Evolutionary conservation across 345 rosid genomes (phyloP).

Genomic region (Clausena lansium): DNA sequence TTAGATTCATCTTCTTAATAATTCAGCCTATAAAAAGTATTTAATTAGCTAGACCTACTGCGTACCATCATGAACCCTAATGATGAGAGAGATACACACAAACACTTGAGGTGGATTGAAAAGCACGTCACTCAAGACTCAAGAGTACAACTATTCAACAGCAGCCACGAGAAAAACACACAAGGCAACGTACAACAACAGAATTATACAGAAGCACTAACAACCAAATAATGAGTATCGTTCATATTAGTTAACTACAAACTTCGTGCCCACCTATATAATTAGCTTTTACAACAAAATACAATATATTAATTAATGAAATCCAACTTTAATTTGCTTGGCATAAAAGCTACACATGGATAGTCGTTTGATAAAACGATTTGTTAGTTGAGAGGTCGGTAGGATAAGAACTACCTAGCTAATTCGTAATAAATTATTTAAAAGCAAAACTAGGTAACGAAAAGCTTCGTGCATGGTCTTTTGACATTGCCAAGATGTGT

Average conservation of each 20-base stretch:
- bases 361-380: background rate
- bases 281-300: background rate
- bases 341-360: background rate
- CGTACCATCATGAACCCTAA: background rate
- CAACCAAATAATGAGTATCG: background rate
- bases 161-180: background rate
- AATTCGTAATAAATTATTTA: too few species aligned
- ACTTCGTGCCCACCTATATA: background rate
- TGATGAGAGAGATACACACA: background rate
- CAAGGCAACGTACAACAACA: background rate
- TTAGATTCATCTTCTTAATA: background rate
- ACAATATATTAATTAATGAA: background rate
- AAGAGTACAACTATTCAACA: background rate
- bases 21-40: background rate
- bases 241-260: background rate
- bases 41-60: background rate
- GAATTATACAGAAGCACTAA: background rate
- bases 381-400: constrained; percentile 10
- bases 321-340: background rate
- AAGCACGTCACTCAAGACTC: background rate
- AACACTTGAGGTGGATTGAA: background rate
- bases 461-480: background rate
- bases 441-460: background rate
- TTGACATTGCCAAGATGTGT: too few species aligned
- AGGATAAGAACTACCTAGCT: background rate